These are phyloP conservation scores for Kodamaea fungicola DNA, from an alignment of 1,139 yeast genomes.

Conservation along the genomic window DNA sequence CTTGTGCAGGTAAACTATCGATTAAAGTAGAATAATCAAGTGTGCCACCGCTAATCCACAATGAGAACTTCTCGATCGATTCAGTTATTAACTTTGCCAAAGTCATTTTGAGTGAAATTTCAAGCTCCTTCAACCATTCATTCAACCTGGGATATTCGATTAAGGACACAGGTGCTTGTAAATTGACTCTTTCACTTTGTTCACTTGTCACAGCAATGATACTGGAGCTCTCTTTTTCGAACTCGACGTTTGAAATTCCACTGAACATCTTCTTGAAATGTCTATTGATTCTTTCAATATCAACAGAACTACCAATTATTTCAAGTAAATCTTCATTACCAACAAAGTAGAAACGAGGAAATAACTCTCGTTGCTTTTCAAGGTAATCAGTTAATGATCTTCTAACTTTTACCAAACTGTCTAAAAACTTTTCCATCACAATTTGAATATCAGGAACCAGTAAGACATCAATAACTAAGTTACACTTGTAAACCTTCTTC, in stretches of 20 bases:
- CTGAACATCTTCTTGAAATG: constrained; percentile 73
- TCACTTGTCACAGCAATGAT: constrained; percentile 54
- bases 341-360: constrained; percentile 81
- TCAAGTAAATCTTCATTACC: constrained; percentile 91
- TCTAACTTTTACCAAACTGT: constrained; percentile 55
- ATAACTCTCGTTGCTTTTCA: constrained; percentile 72
- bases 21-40: neutral
- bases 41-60: constrained; percentile 10
- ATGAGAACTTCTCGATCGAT: constrained; percentile 8
- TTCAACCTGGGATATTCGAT: constrained; percentile 42
- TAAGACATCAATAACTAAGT: constrained; percentile 56
- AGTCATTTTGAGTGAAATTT: constrained; percentile 48
- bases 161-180: constrained; percentile 46
- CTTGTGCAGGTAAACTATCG: constrained; percentile 52
- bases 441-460: constrained; percentile 48
- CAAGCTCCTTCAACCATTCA: constrained; percentile 66
- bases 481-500: constrained; percentile 48
- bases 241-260: constrained; percentile 51
- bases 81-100: constrained; percentile 30
- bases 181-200: constrained; percentile 57
- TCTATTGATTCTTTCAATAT: constrained; percentile 48
- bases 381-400: constrained; percentile 73
- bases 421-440: constrained; percentile 50
- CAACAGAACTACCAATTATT: constrained; percentile 65
- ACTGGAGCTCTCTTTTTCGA: constrained; percentile 29